Evolutionary conservation across 305 asterid genomes (phyloP).

Genomic region (Rubia balearica): DNA sequence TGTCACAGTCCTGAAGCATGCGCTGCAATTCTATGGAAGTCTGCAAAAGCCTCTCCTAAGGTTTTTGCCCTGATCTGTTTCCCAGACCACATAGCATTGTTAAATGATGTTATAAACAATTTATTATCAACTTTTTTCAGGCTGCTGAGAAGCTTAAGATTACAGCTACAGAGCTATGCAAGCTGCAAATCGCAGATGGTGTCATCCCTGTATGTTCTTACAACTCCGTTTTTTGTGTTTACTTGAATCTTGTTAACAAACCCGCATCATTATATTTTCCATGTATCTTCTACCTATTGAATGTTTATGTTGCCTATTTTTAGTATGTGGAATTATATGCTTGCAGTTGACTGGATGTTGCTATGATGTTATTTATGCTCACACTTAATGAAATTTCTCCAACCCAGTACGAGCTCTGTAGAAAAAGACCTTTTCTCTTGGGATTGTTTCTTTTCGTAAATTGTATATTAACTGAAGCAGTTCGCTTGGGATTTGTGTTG

Average conservation of each 20-base stretch:
- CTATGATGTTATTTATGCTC: neutral
- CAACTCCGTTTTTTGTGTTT: constrained; percentile 9
- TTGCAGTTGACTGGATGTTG: constrained; percentile 1
- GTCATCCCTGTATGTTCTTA: constrained; percentile 65
- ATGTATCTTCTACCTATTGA: neutral
- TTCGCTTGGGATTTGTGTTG: neutral
- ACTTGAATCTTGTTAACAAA: constrained; percentile 5
- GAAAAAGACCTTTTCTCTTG: neutral
- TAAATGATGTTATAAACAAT: constrained; percentile 18
- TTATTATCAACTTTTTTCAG: constrained; percentile 35
- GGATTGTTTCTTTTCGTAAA: neutral
- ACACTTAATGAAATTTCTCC: neutral
- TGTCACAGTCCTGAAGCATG: constrained; percentile 93
- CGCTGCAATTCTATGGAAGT: constrained; percentile 93
- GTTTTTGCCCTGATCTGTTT: constrained; percentile 33
- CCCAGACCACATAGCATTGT: constrained; percentile 8
- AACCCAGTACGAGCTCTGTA: neutral
- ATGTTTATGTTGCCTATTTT: neutral
- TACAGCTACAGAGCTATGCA: constrained; percentile 65
- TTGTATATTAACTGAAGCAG: neutral
- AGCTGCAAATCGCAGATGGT: constrained; percentile 63
- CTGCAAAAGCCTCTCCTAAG: constrained; percentile 83
- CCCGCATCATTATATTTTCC: neutral
- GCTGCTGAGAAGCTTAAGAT: constrained; percentile 91
- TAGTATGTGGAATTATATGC: neutral